Evolutionary conservation across 768 basidiomycete species (phyloP).

Genomic region (Hypholoma fasciculare): DNA sequence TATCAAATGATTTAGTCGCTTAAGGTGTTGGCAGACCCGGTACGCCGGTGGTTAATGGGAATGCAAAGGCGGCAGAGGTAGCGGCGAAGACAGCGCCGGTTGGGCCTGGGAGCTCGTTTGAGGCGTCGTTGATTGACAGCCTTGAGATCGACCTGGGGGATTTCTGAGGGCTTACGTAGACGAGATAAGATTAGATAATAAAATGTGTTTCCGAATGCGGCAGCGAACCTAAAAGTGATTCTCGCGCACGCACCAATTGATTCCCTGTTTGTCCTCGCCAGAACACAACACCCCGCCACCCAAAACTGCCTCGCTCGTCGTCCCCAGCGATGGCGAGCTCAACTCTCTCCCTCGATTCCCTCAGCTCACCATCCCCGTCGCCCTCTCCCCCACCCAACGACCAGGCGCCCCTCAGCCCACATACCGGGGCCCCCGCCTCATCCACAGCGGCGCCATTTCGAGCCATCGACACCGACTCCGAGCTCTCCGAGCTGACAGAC

Average conservation of each 20-base stretch:
- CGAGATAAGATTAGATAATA: conserved; percentile 35
- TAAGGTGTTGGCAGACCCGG: conserved; percentile 35
- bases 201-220: conserved; percentile 18
- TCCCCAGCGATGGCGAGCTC: conserved; percentile 53
- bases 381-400: conserved; percentile 37
- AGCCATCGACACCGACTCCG: conserved; percentile 62
- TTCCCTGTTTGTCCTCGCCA: conserved; percentile 23
- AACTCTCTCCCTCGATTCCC: conserved; percentile 61
- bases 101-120: conserved; percentile 43
- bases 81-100: conserved; percentile 16
- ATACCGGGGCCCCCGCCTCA: conserved; percentile 20
- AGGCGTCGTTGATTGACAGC: conserved; percentile 58
- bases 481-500: conserved; percentile 83
- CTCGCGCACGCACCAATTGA: conserved; percentile 41
- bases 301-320: conserved; percentile 24
- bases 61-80: conserved; percentile 11
- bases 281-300: conserved; percentile 15
- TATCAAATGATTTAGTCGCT: neutral
- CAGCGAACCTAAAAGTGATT: conserved; percentile 30
- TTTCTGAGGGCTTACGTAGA: conserved; percentile 47
- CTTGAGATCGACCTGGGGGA: conserved; percentile 81
- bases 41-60: conserved; percentile 39
- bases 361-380: conserved; percentile 70
- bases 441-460: conserved; percentile 16
- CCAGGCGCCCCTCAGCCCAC: conserved; percentile 16